Percentiles rank a stretch among this genome's conserved stretches.
Conservation (phyloP, 2,329 filamentous ascomycete genomes). For the Hyphodiscus sp. region DNA sequence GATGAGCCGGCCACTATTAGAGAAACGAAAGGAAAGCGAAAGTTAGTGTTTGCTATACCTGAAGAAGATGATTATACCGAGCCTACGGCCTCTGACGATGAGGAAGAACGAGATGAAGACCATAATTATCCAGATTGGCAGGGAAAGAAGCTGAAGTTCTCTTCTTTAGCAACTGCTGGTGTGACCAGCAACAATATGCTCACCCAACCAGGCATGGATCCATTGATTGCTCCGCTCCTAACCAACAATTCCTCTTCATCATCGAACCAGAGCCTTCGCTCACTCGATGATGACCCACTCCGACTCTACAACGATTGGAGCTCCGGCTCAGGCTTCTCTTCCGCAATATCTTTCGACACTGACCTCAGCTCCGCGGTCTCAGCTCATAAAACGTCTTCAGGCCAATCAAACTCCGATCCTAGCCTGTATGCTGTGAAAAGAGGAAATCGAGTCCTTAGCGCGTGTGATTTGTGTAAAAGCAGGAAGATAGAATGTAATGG, state of each 20-base stretch:
- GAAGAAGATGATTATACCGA: not conserved
- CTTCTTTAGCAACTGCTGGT: not conserved
- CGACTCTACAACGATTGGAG: not conserved
- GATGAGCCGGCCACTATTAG: not conserved
- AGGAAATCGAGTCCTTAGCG: no score
- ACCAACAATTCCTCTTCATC: no score
- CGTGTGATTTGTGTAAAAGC: no score
- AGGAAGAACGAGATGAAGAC: not conserved
- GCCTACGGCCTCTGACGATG: not conserved
- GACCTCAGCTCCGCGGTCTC: no score
- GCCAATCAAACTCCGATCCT: no score
- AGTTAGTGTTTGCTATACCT: not conserved
- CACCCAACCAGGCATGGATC: not conserved
- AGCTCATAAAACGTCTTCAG: no score
- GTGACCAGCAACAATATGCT: not conserved
- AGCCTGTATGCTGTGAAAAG: no score
- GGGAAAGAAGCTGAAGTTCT: not conserved
- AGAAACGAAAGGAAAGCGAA: not conserved
- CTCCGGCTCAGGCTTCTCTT: no score
- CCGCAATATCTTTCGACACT: no score
- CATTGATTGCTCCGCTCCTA: no score
- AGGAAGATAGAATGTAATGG: no score
- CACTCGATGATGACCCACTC: not conserved
- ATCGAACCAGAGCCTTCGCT: no score
- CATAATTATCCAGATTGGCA: not conserved